Base-by-base conservation (phyloP, 202 grass and related monocot genomes). In the Schoenoplectus tabernaemontani region DNA sequence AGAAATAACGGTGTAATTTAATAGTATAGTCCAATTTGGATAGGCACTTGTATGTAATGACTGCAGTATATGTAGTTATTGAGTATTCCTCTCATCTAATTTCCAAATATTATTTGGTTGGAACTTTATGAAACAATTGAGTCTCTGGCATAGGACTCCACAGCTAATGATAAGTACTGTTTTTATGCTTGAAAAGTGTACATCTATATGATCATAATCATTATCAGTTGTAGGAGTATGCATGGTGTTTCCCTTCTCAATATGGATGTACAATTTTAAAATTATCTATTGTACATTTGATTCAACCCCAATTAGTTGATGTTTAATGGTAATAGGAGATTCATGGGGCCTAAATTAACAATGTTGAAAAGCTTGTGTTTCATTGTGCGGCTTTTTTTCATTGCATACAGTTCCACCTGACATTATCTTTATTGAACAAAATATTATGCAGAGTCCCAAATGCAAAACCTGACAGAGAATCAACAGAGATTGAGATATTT, bases 401-500 rank as follows among this genome's bases (percentile, higher is more conserved):
- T 20, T 48, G 3, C 16, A 60, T 43, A 17, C 2, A 42, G 9
- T 74, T 4, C 37, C 59, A 59, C 61, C 60, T 63, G 36, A 13
- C 13, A 32, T 43, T 6, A 28, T 80, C 24, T 78, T 76, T 19
- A 64, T 85, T 71, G 81, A 17, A 72, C 11, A 41, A 59, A 78
- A 44, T 41, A 39, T 63, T 58, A 39, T 84, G 11, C 91, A 97
- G 94, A 78, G 95, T 98, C 68, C 95, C 95, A 38, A 98, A 98
- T 83, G 89, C 95, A 7, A 98, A 94, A 76, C 88, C 91, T 15
- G 95, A 90, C 59, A 92, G 91, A 86, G 91, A 98, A 19, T 98
- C 95, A 1, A 98, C 87, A 0, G 95, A 98, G 23, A 95, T 98
- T 67, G 95, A 98, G 86, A 98, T 98, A 10, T 98, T 92, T 38